A percentile compares a stretch with the other conserved stretches of the same genome.
These are phyloP conservation scores for Colletotrichum incanum DNA, from an alignment of 2,329 filamentous ascomycete species.

Conservation along the genomic window DNA sequence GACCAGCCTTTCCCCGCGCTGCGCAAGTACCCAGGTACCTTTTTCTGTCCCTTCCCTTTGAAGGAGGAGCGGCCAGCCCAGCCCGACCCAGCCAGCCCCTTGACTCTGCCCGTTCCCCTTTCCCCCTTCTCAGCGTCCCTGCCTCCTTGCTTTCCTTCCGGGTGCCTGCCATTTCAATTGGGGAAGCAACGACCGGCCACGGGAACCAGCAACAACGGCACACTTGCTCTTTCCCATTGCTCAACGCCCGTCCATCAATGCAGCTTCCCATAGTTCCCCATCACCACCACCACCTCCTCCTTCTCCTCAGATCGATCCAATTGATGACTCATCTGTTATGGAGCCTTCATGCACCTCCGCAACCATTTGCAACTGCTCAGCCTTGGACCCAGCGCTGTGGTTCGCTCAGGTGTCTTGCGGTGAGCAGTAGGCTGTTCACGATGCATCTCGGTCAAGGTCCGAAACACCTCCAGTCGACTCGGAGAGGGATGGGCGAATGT, in stretches of 20 bases:
- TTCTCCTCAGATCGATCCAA: background rate
- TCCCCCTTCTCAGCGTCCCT: constrained; percentile 2
- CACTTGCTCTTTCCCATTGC: background rate
- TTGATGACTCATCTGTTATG: constrained; percentile 7
- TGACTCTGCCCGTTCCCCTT: background rate
- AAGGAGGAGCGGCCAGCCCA: constrained; percentile 18
- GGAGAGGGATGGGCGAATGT: background rate
- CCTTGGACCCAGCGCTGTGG: constrained; percentile 13
- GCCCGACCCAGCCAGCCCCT: constrained; percentile 7
- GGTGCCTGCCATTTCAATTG: background rate
- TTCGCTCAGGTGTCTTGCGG: constrained; percentile 19
- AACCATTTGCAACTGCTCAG: background rate
- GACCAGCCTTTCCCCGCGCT: constrained; percentile 44
- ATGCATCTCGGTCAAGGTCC: constrained; percentile 39
- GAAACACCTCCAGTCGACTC: constrained; percentile 22
- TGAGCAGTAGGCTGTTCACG: constrained; percentile 20
- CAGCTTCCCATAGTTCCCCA: background rate
- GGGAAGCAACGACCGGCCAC: constrained; percentile 1
- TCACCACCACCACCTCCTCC: background rate
- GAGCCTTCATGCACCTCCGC: constrained; percentile 6
- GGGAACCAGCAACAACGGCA: background rate
- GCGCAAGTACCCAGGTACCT: constrained; percentile 29
- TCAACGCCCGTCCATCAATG: background rate
- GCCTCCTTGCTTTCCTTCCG: background rate
- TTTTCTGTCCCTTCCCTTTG: constrained; percentile 11